Conservation (phyloP, 1,139 yeast species). For the Yamadazyma trypodendri region DNA sequence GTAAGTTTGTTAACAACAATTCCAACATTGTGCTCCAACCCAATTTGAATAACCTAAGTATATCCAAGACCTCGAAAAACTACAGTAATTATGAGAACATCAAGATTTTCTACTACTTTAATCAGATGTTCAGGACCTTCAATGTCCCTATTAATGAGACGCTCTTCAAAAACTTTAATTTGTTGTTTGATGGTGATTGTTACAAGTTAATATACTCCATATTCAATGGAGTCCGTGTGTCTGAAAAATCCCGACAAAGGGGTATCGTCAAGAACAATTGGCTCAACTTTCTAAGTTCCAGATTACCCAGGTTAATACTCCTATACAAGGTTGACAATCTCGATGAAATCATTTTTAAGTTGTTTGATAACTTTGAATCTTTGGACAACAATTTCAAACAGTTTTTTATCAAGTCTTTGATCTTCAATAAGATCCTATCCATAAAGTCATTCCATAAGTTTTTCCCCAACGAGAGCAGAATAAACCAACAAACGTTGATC, state of each 20-base stretch:
- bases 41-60: constrained; percentile 13
- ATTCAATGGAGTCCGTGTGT: constrained; percentile 16
- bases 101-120: constrained; percentile 34
- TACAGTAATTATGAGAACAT: constrained; percentile 15
- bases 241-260: constrained; percentile 16
- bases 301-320: constrained; percentile 24
- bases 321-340: constrained; percentile 17
- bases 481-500: constrained; percentile 30
- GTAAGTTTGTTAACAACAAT: constrained; percentile 11
- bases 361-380: constrained; percentile 11
- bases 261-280: constrained; percentile 32
- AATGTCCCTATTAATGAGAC: constrained; percentile 18
- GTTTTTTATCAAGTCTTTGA: constrained; percentile 53
- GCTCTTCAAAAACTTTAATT: constrained; percentile 16
- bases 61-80: constrained; percentile 14
- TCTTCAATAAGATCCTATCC: constrained; percentile 35
- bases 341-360: constrained; percentile 17
- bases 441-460: constrained; percentile 43
- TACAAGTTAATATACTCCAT: constrained; percentile 20
- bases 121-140: constrained; percentile 27
- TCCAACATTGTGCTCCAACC: constrained; percentile 6
- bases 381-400: constrained; percentile 48
- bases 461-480: constrained; percentile 34
- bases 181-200: constrained; percentile 22
- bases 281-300: constrained; percentile 33